Percentiles rank a stretch among this genome's conserved stretches.
phyloP scores from a whole-genome alignment of 1,284 basidiomycete species.

The Pyrrhoderma noxium region DNA sequence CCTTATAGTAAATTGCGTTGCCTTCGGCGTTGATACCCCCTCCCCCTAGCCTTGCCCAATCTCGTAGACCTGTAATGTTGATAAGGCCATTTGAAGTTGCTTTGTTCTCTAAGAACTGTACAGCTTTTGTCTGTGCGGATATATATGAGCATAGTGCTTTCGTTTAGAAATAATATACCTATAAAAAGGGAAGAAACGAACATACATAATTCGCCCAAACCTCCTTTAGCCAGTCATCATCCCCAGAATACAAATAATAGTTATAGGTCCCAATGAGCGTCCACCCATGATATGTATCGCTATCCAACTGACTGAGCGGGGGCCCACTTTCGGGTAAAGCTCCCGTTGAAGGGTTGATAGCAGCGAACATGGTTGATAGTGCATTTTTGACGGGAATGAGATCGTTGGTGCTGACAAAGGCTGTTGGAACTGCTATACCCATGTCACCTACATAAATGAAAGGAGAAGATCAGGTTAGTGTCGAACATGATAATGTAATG shows the following conservation, averaged over 20 bases:
- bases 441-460: conserved; percentile 38
- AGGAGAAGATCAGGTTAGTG: not conserved
- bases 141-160: not conserved
- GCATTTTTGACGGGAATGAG: conserved; percentile 49
- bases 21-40: conserved; percentile 43
- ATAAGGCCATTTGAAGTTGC: conserved; percentile 40
- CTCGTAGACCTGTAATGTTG: conserved; percentile 40
- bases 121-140: conserved; percentile 33
- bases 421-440: conserved; percentile 55
- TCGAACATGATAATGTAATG: not conserved
- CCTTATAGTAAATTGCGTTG: conserved; percentile 41
- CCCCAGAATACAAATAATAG: conserved; percentile 41
- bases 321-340: conserved; percentile 52
- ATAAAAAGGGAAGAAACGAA: not conserved
- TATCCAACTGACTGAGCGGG: conserved; percentile 45
- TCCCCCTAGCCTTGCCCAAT: conserved; percentile 44
- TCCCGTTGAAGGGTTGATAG: conserved; percentile 43
- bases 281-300: conserved; percentile 42
- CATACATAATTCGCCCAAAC: conserved; percentile 42
- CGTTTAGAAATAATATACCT: no score
- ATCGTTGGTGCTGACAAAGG: conserved; percentile 55
- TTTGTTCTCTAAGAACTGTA: conserved; percentile 37
- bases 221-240: conserved; percentile 34
- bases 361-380: conserved; percentile 50
- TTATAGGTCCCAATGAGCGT: conserved; percentile 41